phyloP scores from a whole-genome alignment of 352 stramenopile species.

The Phytopythium delawarense region DNA sequence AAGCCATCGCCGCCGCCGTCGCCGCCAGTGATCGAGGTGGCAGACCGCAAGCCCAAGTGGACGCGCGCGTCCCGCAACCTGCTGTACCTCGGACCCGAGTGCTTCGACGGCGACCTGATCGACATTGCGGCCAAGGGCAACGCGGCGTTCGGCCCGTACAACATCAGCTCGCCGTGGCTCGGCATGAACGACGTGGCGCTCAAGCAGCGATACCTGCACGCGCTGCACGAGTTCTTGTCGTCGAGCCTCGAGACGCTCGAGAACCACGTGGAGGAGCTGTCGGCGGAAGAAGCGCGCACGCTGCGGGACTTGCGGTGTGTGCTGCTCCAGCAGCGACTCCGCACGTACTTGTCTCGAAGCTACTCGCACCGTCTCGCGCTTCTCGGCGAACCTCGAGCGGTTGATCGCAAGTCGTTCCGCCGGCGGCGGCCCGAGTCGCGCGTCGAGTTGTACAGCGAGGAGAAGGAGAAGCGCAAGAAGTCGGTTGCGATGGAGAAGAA shows the following conservation, averaged over 20 bases:
- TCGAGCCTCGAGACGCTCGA: slow-evolving; percentile 62
- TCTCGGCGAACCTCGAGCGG: slow-evolving; percentile 53
- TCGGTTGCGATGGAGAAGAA: slow-evolving; percentile 83
- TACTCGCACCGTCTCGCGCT: slow-evolving; percentile 63
- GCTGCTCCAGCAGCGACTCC: slow-evolving; percentile 70
- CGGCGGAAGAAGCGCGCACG: slow-evolving; percentile 36
- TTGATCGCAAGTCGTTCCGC: slow-evolving; percentile 76
- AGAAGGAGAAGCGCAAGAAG: slow-evolving; percentile 79
- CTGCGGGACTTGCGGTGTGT: slow-evolving; percentile 64
- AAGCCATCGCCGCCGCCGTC: slow-evolving; percentile 2
- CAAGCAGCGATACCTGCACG: slow-evolving; percentile 69
- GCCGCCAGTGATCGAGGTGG: slow-evolving; percentile 23
- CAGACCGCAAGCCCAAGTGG: slow-evolving; percentile 53
- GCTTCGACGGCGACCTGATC: slow-evolving; percentile 64
- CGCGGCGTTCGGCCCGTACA: slow-evolving; percentile 53
- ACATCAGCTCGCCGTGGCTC: slow-evolving; percentile 53
- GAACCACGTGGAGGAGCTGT: slow-evolving; percentile 26
- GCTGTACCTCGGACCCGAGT: slow-evolving; percentile 56
- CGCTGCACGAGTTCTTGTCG: slow-evolving; percentile 67
- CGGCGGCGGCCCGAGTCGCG: slow-evolving; percentile 58
- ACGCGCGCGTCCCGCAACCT: slow-evolving; percentile 46
- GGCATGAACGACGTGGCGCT: slow-evolving; percentile 68
- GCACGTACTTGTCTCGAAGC: slow-evolving; percentile 48
- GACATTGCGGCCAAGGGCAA: slow-evolving; percentile 48
- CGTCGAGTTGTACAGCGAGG: slow-evolving; percentile 59